phyloP scores from a whole-genome alignment of 2,329 filamentous ascomycete genomes.

The Diaporthe amygdali region DNA sequence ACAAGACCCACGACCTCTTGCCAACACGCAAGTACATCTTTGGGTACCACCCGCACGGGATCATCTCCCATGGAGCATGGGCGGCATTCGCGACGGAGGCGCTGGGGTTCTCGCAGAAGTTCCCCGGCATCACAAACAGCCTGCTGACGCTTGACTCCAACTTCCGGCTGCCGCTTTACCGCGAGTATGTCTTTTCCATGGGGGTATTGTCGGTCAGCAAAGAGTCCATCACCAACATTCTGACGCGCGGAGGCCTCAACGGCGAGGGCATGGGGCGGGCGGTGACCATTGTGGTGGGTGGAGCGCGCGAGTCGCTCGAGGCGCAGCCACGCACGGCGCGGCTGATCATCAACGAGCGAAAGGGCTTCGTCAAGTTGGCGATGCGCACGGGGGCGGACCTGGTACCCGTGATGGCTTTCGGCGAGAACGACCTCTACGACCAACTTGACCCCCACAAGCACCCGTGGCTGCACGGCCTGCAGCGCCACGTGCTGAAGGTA shows the following conservation, averaged over 20 bases:
- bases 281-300: conserved; percentile 94
- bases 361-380: conserved; percentile 93
- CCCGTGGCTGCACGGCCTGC: conserved; percentile 78
- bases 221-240: conserved; percentile 87
- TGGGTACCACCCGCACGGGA: conserved; percentile 96
- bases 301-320: conserved; percentile 89
- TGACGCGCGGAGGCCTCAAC: conserved; percentile 79
- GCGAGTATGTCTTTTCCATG: conserved; percentile 90
- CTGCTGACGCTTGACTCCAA: conserved; percentile 94
- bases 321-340: conserved; percentile 79
- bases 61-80: conserved; percentile 96
- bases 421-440: conserved; percentile 95
- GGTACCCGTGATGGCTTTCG: conserved; percentile 90
- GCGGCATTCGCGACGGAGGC: conserved; percentile 90
- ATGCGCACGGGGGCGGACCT: conserved; percentile 91
- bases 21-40: conserved; percentile 93
- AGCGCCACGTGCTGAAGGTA: conserved; percentile 82
- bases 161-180: conserved; percentile 91
- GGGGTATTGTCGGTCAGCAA: conserved; percentile 89
- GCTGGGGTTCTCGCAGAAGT: conserved; percentile 83
- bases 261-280: conserved; percentile 89
- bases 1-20: conserved; percentile 81
- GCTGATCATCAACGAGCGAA: conserved; percentile 81
- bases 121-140: conserved; percentile 94
- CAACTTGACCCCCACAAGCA: conserved; percentile 80